Conservation (phyloP, 2,329 filamentous ascomycete genomes). For the Bipolaris gigantea region DNA sequence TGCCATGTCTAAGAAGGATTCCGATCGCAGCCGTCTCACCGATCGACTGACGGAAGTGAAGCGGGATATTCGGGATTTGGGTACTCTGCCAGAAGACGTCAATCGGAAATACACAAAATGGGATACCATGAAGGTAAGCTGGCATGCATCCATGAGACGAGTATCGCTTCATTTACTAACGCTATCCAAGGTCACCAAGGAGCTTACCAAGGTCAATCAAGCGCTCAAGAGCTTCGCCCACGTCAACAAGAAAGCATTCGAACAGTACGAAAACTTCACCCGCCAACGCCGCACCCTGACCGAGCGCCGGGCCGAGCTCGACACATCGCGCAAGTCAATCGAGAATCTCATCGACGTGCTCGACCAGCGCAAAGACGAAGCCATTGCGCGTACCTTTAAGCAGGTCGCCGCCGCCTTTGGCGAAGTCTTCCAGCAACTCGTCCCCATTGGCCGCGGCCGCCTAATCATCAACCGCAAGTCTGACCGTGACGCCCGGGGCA, state of each 20-base stretch:
- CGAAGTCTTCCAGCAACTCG: slow-evolving; percentile 89
- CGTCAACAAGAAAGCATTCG: slow-evolving; percentile 99
- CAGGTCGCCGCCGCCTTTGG: slow-evolving; percentile 94
- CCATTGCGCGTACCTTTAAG: slow-evolving; percentile 97
- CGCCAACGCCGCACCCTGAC: slow-evolving; percentile 85
- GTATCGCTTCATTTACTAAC: slow-evolving; percentile 10
- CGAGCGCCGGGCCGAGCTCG: slow-evolving; percentile 82
- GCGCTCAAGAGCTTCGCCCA: slow-evolving; percentile 94
- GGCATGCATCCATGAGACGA: neutral
- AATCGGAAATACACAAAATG: slow-evolving; percentile 88
- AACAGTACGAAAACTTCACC: slow-evolving; percentile 98
- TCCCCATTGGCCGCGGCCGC: slow-evolving; percentile 87
- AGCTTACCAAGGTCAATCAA: slow-evolving; percentile 88
- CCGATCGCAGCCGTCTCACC: slow-evolving; percentile 79
- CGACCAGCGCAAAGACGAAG: slow-evolving; percentile 94
- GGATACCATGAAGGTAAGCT: slow-evolving; percentile 70
- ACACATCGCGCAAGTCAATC: slow-evolving; percentile 82
- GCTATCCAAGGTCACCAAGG: slow-evolving; percentile 44
- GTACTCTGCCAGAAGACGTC: slow-evolving; percentile 89
- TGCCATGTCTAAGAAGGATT: slow-evolving; percentile 86
- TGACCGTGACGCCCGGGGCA: slow-evolving; percentile 67
- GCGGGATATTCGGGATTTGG: slow-evolving; percentile 88
- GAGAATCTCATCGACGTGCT: slow-evolving; percentile 89
- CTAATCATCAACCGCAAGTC: slow-evolving; percentile 90
- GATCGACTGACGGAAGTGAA: slow-evolving; percentile 78